These are phyloP conservation scores for Stenocarpella maydis DNA, from an alignment of 2,329 filamentous ascomycete species.

Conservation along the genomic window DNA sequence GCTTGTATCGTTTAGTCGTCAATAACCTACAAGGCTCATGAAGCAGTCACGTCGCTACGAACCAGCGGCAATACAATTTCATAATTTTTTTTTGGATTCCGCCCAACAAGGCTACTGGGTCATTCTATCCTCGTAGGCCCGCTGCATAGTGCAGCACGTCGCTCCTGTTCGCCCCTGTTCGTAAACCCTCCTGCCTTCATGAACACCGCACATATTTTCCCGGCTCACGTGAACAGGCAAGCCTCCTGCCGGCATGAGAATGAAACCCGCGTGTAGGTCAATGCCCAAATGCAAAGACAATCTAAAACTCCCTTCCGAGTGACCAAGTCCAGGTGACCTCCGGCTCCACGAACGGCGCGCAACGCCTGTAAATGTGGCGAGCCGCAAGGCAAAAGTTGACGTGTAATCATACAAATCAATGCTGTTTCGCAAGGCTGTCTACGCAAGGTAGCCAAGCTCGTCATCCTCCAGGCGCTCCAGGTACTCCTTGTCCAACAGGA, in stretches of 20 bases:
- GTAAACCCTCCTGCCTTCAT: not conserved
- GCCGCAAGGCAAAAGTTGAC: conserved; percentile 6
- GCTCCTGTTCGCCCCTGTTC: not conserved
- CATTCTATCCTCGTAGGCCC: conserved; percentile 32
- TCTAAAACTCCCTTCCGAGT: conserved; percentile 20
- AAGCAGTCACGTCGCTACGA: not conserved
- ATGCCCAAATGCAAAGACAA: conserved; percentile 26
- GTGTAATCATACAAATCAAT: conserved; percentile 28
- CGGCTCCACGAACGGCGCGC: conserved; percentile 2
- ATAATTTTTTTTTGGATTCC: conserved; percentile 25
- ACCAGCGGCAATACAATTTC: not conserved
- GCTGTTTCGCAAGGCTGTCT: conserved; percentile 43
- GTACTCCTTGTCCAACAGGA: conserved; percentile 98
- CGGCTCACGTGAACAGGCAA: not conserved
- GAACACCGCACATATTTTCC: not conserved
- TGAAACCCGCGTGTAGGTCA: not conserved
- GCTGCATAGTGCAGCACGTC: conserved; percentile 15
- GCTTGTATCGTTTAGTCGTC: too few species aligned
- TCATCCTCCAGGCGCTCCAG: conserved; percentile 94
- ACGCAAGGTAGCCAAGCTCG: conserved; percentile 93
- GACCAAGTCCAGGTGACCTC: conserved; percentile 3
- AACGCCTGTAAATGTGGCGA: conserved; percentile 12
- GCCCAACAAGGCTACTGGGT: conserved; percentile 21
- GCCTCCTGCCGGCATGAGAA: conserved; percentile 3
- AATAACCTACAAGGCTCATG: not conserved